Conservation (phyloP, 1,284 basidiomycete genomes). For the Ustilago vetiveriae region DNA sequence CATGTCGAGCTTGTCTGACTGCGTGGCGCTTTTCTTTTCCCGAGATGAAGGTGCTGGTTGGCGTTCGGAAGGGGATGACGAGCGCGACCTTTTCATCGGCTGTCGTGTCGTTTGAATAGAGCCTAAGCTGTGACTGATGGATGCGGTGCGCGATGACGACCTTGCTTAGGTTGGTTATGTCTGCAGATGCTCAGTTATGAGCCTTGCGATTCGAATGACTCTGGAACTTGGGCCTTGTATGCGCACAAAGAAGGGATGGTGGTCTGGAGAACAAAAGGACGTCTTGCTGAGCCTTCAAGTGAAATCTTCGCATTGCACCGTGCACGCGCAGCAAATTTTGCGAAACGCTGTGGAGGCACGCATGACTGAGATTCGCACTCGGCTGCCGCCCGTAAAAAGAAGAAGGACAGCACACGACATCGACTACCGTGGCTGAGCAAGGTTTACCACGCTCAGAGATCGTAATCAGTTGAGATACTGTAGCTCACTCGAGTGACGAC, state of each 20-base stretch:
- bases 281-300: too few relatives aligned
- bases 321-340: neutral
- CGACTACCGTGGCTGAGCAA: too few relatives aligned
- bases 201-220: too few relatives aligned
- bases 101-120: neutral
- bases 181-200: too few relatives aligned
- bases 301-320: slow-evolving; percentile 1
- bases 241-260: too few relatives aligned
- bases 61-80: slow-evolving; percentile 20
- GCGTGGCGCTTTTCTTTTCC: neutral
- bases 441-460: too few relatives aligned
- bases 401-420: slow-evolving; percentile 17
- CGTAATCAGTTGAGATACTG: too few relatives aligned
- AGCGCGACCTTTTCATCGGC: slow-evolving; percentile 45
- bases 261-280: too few relatives aligned
- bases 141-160: neutral
- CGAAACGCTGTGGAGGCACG: slow-evolving; percentile 9
- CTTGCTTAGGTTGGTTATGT: neutral
- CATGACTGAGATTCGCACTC: slow-evolving; percentile 1
- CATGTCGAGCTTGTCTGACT: slow-evolving; percentile 22
- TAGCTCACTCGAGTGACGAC: too few relatives aligned
- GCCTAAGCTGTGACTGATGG: neutral
- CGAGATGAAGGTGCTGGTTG: slow-evolving; percentile 10
- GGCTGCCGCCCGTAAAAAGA: neutral
- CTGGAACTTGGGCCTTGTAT: too few relatives aligned